Evolutionary conservation across 345 rosid species (phyloP).

Genomic region (Sisymbrium irio): DNA sequence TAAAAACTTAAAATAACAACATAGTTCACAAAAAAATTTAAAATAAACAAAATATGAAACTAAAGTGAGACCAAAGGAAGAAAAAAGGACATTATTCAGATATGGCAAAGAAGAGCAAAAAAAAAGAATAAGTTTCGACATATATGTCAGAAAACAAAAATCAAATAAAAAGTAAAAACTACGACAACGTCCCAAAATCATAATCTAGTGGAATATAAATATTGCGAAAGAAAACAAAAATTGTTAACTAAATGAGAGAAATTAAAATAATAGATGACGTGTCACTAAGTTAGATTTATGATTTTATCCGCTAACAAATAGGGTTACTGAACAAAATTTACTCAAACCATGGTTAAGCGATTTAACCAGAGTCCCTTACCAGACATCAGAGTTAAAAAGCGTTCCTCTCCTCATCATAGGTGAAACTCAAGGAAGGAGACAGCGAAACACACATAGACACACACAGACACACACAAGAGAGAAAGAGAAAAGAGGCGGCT

Average conservation of each 20-base stretch:
- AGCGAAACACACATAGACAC: slow-evolving; percentile 6
- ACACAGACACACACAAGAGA: neutral
- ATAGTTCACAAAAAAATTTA: too few species aligned
- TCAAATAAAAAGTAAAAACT: slow-evolving; percentile 3
- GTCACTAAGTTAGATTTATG: slow-evolving; percentile 16
- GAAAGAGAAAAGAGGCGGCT: slow-evolving; percentile 32
- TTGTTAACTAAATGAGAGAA: neutral
- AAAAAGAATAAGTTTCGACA: neutral
- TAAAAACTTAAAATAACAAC: too few species aligned
- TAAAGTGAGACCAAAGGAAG: neutral
- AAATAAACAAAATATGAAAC: too few species aligned
- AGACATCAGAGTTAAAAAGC: slow-evolving; percentile 34
- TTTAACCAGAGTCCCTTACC: slow-evolving; percentile 28
- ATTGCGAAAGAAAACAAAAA: neutral
- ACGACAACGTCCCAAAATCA: neutral
- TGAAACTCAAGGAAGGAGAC: slow-evolving; percentile 29
- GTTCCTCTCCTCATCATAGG: slow-evolving; percentile 3
- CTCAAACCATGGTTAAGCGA: slow-evolving; percentile 34
- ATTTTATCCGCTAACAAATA: neutral
- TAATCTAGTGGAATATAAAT: neutral
- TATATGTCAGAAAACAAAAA: neutral
- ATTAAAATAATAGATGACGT: slow-evolving; percentile 26
- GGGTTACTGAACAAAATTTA: neutral
- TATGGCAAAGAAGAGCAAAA: neutral
- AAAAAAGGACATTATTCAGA: neutral